These are phyloP conservation scores for Penicillium digitatum DNA, from an alignment of 2,329 filamentous ascomycete species.

Conservation along the genomic window DNA sequence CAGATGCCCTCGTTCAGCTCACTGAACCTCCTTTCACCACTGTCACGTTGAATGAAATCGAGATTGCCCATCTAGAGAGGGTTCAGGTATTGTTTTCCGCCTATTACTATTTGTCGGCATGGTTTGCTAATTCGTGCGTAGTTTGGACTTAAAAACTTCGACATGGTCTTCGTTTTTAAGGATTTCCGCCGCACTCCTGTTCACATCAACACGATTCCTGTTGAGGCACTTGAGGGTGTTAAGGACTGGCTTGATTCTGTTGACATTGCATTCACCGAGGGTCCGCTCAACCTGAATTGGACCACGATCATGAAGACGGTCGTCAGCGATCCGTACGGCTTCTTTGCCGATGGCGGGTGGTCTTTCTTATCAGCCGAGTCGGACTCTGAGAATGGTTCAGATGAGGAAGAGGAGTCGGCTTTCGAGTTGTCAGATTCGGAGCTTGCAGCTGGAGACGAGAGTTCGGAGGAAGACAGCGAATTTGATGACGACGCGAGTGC, in stretches of 20 bases:
- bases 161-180: constrained; percentile 97
- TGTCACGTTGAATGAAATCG: constrained; percentile 90
- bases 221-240: constrained; percentile 88
- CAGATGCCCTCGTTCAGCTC: constrained; percentile 93
- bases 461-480: constrained; percentile 82
- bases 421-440: constrained; percentile 90
- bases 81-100: constrained; percentile 55
- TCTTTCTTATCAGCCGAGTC: constrained; percentile 83
- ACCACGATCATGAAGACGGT: constrained; percentile 99
- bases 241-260: constrained; percentile 97
- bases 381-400: constrained; percentile 73
- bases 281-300: constrained; percentile 97
- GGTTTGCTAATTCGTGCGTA: constrained; percentile 43
- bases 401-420: constrained; percentile 81
- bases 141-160: constrained; percentile 98
- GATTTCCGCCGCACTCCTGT: constrained; percentile 87
- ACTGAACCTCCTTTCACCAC: constrained; percentile 97
- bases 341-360: constrained; percentile 96
- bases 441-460: constrained; percentile 66
- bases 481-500: constrained; percentile 90
- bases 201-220: constrained; percentile 97
- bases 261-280: constrained; percentile 90
- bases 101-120: neutral
- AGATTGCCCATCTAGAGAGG: constrained; percentile 92
- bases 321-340: constrained; percentile 84